These are phyloP conservation scores for Penstemon eatonii DNA, from an alignment of 257 asterid genomes.

Conservation along the genomic window DNA sequence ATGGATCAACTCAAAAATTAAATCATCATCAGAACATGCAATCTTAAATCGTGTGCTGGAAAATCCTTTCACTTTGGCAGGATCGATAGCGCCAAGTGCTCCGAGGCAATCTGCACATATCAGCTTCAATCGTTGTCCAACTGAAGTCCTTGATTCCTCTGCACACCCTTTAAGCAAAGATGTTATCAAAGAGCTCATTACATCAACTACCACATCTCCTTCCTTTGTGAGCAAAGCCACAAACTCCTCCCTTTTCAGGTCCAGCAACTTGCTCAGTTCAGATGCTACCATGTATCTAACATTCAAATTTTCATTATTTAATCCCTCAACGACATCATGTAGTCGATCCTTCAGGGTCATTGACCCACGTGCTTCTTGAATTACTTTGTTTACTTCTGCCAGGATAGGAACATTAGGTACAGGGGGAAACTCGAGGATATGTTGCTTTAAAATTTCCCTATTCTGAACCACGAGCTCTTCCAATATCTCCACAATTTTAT, in stretches of 20 bases:
- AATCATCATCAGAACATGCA: conserved; percentile 97
- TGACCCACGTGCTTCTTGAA: conserved; percentile 79
- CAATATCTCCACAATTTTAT: conserved; percentile 79
- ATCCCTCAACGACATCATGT: conserved; percentile 75
- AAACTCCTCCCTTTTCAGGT: conserved; percentile 67
- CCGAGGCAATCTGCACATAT: conserved; percentile 96
- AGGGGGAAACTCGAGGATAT: conserved; percentile 86
- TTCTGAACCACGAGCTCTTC: conserved; percentile 88
- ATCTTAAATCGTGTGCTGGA: conserved; percentile 77
- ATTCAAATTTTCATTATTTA: conserved; percentile 89
- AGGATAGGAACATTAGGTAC: conserved; percentile 84
- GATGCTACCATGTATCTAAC: conserved; percentile 97
- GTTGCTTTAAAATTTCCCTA: conserved; percentile 65
- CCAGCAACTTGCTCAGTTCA: conserved; percentile 79
- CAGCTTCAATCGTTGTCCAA: conserved; percentile 88
- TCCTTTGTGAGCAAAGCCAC: conserved; percentile 66
- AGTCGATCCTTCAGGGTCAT: conserved; percentile 81
- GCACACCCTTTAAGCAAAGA: conserved; percentile 96
- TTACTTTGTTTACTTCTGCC: conserved; percentile 75
- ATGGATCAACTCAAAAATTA: conserved; percentile 86
- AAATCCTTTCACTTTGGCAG: conserved; percentile 81
- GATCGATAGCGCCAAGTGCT: conserved; percentile 96
- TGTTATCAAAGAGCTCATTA: conserved; percentile 75
- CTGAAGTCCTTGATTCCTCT: conserved; percentile 88
- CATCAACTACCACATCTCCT: conserved; percentile 73